Percentiles rank a stretch among this genome's conserved stretches.
phyloP scores from a whole-genome alignment of 2,329 filamentous ascomycete genomes.

The Daldinia eschscholtzii region DNA sequence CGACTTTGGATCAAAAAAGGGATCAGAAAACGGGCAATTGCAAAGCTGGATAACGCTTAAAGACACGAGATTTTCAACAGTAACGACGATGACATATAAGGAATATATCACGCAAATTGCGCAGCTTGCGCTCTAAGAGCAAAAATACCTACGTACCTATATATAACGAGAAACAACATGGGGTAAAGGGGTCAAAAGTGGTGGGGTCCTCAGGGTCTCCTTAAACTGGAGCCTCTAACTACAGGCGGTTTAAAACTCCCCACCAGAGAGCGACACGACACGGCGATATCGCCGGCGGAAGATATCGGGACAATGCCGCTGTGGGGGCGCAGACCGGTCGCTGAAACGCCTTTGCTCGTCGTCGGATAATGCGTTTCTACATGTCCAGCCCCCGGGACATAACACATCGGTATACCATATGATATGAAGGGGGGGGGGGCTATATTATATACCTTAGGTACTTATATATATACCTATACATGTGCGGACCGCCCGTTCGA shows the following conservation, averaged over 20 bases:
- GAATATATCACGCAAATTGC: not conserved
- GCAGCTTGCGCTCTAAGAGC: not conserved
- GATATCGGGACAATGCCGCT: not conserved
- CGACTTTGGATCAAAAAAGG: too few relatives aligned
- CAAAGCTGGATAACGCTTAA: not conserved
- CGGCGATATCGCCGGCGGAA: not conserved
- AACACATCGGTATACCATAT: not conserved
- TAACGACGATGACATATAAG: not conserved
- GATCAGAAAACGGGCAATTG: too few relatives aligned
- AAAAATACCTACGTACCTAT: too few relatives aligned
- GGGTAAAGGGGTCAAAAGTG: not conserved
- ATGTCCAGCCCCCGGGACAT: not conserved
- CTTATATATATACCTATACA: too few relatives aligned
- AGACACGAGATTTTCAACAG: not conserved
- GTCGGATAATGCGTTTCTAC: not conserved
- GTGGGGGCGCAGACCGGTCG: not conserved
- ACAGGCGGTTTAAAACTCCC: not conserved
- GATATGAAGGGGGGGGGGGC: too few relatives aligned
- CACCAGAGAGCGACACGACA: not conserved
- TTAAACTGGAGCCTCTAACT: conserved; percentile 4
- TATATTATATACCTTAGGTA: too few relatives aligned
- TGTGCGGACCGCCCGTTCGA: not conserved
- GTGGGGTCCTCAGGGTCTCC: not conserved
- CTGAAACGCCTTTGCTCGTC: not conserved
- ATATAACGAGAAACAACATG: not conserved